Evolutionary conservation across 805 yeast species (phyloP).

Genomic region (Isabelozyma heimii): DNA sequence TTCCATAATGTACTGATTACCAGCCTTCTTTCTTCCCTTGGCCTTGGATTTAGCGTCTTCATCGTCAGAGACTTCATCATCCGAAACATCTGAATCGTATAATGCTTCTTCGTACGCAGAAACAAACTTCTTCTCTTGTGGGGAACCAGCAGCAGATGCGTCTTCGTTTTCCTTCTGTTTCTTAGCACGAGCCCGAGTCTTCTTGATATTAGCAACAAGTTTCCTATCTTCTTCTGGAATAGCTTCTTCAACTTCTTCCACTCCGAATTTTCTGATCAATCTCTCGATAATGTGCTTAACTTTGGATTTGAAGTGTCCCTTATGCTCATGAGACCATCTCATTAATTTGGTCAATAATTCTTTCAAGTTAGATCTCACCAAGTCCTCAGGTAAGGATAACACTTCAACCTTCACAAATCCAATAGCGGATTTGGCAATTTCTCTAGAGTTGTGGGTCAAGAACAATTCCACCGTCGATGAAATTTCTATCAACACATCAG

Average conservation of each 20-base stretch:
- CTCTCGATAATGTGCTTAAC: conserved; percentile 93
- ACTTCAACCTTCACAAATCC: conserved; percentile 93
- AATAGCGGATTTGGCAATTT: conserved; percentile 89
- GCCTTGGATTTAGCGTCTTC: conserved; percentile 39
- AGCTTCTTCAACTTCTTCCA: conserved; percentile 71
- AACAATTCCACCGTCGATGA: conserved; percentile 86
- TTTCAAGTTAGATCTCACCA: conserved; percentile 63
- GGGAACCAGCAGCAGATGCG: conserved; percentile 15
- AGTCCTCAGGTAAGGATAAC: conserved; percentile 74
- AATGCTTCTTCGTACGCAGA: conserved; percentile 93
- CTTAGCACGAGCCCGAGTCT: conserved; percentile 80
- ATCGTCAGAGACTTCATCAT: conserved; percentile 49
- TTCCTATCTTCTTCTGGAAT: conserved; percentile 92
- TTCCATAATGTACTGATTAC: conserved; percentile 72
- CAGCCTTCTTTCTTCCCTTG: conserved; percentile 27
- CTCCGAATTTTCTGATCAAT: conserved; percentile 85
- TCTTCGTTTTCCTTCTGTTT: conserved; percentile 56
- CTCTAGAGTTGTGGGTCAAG: conserved; percentile 86
- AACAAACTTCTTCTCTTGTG: conserved; percentile 52
- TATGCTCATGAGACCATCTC: conserved; percentile 94
- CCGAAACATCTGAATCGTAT: conserved; percentile 67
- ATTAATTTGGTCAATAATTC: conserved; percentile 69
- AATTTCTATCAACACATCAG: conserved; percentile 65
- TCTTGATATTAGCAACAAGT: conserved; percentile 79
- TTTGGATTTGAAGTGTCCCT: conserved; percentile 89